phyloP scores from a whole-genome alignment of 2,329 filamentous ascomycete genomes.

The Fusarium luffae region DNA sequence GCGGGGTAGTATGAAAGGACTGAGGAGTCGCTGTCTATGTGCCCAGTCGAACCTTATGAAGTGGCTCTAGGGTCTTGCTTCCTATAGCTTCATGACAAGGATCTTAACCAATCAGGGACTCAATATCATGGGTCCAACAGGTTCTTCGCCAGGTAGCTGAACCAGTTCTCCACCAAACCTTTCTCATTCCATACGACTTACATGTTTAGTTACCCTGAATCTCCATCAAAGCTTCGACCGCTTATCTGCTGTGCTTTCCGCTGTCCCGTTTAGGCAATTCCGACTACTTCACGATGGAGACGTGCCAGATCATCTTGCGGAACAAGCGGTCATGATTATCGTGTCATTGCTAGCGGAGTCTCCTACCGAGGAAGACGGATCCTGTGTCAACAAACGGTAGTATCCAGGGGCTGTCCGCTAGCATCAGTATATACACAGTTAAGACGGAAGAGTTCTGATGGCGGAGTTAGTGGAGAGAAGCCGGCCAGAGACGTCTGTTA shows the following conservation, averaged over 20 bases:
- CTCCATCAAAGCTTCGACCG: constrained; percentile 25
- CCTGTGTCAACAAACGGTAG: not conserved
- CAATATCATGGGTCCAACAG: constrained; percentile 1
- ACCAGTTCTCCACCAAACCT: constrained; percentile 25
- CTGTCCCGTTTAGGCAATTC: constrained; percentile 20
- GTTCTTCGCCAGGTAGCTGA: constrained; percentile 4
- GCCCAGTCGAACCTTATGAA: constrained; percentile 6
- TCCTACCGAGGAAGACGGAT: not conserved
- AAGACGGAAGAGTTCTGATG: constrained; percentile 1
- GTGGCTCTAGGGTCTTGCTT: not conserved
- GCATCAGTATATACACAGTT: not conserved
- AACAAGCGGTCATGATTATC: constrained; percentile 6
- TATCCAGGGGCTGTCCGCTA: not conserved
- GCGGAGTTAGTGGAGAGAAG: constrained; percentile 13
- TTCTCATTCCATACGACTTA: constrained; percentile 19
- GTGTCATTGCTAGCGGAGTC: constrained; percentile 2
- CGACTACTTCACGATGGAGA: constrained; percentile 36
- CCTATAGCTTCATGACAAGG: constrained; percentile 4
- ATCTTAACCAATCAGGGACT: constrained; percentile 22
- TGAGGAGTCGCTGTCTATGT: not conserved
- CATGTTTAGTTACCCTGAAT: constrained; percentile 6
- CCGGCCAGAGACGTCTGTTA: not conserved
- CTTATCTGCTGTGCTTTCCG: constrained; percentile 5
- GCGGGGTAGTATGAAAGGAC: constrained; percentile 1
- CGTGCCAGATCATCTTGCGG: constrained; percentile 26